Evolutionary conservation across 78 protist genomes (phyloP).

Genomic region (Pigoraptor vietnamica): DNA sequence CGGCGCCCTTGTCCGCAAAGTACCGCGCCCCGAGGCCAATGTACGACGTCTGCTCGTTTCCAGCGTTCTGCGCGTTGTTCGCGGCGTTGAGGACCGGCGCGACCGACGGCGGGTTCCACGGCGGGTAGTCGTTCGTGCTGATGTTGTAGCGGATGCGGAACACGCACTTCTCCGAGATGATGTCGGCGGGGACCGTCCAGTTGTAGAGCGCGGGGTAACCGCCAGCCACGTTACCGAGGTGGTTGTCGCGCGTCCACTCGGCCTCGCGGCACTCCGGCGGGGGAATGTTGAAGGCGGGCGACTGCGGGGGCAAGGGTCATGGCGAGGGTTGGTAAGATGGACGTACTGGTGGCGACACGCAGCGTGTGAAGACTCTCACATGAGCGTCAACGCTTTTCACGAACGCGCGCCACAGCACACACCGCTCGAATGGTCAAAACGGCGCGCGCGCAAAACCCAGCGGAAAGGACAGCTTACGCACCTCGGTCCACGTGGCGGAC

Average conservation of each 20-base stretch:
- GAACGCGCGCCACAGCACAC: not conserved
- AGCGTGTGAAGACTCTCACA: not conserved
- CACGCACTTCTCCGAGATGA: slow-evolving; percentile 43
- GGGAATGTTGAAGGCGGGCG: not conserved
- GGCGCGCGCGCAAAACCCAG: no score
- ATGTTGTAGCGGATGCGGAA: slow-evolving; percentile 64
- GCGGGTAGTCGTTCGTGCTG: no score
- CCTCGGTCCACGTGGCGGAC: no score
- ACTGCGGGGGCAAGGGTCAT: no score
- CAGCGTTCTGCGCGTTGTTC: no score
- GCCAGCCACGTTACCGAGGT: slow-evolving; percentile 59
- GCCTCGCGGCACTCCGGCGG: slow-evolving; percentile 68
- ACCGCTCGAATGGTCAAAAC: no score
- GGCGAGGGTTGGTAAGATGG: no score
- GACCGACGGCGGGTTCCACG: not conserved
- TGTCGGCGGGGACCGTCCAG: slow-evolving; percentile 53
- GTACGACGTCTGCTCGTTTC: no score
- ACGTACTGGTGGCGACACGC: no score
- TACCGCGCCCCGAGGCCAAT: no score
- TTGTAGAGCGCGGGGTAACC: slow-evolving; percentile 33
- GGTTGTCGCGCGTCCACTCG: slow-evolving; percentile 71
- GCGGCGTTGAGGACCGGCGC: not conserved
- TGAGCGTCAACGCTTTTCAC: not conserved
- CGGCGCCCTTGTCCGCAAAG: not conserved
- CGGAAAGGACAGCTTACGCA: no score